These are phyloP conservation scores for Gaillardinia entomophila DNA, from an alignment of 805 yeast species.

Conservation along the genomic window DNA sequence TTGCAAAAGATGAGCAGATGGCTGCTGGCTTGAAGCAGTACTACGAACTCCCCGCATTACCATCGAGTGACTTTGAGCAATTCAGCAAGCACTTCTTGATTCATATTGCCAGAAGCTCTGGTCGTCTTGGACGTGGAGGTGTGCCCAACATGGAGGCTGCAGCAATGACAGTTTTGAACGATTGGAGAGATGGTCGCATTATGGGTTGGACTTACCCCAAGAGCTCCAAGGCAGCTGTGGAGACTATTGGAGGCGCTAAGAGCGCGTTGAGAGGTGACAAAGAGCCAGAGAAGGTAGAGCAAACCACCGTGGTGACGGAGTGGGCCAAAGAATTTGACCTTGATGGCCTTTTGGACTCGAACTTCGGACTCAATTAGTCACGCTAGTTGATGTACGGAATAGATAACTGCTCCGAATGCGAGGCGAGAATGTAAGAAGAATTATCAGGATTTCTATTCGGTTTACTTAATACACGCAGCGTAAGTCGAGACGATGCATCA, in stretches of 20 bases:
- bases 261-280: slow-evolving; percentile 37
- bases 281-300: slow-evolving; percentile 48
- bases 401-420: background rate
- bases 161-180: slow-evolving; percentile 74
- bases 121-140: slow-evolving; percentile 90
- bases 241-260: slow-evolving; percentile 27
- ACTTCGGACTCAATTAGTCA: slow-evolving; percentile 34
- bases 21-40: slow-evolving; percentile 67
- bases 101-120: slow-evolving; percentile 88
- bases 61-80: slow-evolving; percentile 65
- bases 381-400: background rate
- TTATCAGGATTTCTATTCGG: no score
- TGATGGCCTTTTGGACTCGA: slow-evolving; percentile 64
- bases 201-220: slow-evolving; percentile 85
- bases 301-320: slow-evolving; percentile 73
- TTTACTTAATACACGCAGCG: no score
- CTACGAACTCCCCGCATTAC: slow-evolving; percentile 77
- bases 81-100: slow-evolving; percentile 83
- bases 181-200: slow-evolving; percentile 96
- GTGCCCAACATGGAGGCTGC: slow-evolving; percentile 85
- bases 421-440: background rate
- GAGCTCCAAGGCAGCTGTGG: slow-evolving; percentile 37
- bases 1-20: slow-evolving; percentile 70
- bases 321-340: slow-evolving; percentile 96
- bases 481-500: no score